Percentiles rank a stretch among this genome's conserved stretches.
Evolutionary conservation across 441 rosid genomes (phyloP).

Genomic region (Omphalea diandra): DNA sequence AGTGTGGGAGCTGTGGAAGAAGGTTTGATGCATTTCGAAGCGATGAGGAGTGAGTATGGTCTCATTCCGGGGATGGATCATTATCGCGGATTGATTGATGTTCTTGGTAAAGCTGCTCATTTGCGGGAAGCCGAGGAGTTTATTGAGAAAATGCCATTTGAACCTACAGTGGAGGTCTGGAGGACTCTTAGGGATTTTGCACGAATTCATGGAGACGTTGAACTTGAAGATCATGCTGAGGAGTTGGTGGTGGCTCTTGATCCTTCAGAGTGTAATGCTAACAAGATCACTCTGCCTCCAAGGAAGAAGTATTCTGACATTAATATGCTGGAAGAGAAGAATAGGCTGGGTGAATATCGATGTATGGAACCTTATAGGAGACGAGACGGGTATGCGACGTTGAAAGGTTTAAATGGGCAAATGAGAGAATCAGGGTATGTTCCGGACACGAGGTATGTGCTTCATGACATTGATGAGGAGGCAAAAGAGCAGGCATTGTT

Average conservation of each 20-base stretch:
- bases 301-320: constrained; percentile 40
- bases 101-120: constrained; percentile 51
- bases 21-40: constrained; percentile 42
- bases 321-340: constrained; percentile 61
- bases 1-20: constrained; percentile 47
- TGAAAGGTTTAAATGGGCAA: constrained; percentile 51
- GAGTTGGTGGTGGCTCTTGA: constrained; percentile 41
- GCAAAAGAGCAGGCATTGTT: constrained; percentile 67
- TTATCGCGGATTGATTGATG: constrained; percentile 42
- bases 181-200: constrained; percentile 41
- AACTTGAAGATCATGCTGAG: constrained; percentile 51
- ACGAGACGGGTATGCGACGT: constrained; percentile 33
- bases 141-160: constrained; percentile 46
- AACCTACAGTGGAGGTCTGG: constrained; percentile 48
- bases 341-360: constrained; percentile 40
- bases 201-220: constrained; percentile 51
- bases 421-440: constrained; percentile 60
- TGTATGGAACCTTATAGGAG: constrained; percentile 40
- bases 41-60: constrained; percentile 43
- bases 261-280: constrained; percentile 30
- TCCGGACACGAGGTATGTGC: constrained; percentile 65
- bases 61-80: constrained; percentile 46
- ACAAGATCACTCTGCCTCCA: constrained; percentile 35
- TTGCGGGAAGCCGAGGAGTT: constrained; percentile 53
- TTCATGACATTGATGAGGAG: constrained; percentile 67